Percentiles rank a stretch among this genome's conserved stretches.
Conservation (phyloP, 1,284 basidiomycete species). For the Microbotryum saponariae region DNA sequence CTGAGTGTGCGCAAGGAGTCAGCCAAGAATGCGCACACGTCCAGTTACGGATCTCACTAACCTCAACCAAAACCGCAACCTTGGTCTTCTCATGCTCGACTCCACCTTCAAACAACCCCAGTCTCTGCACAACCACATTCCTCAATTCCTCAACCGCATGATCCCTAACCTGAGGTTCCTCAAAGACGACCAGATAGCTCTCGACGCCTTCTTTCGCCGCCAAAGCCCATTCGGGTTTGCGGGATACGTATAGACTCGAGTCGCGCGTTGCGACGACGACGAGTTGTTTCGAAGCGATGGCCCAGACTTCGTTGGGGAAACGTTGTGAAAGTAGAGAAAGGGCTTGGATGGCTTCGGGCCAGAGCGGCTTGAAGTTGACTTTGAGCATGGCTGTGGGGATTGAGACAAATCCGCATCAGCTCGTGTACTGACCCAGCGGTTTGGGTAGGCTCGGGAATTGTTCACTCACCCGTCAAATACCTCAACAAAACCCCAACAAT, state of each 20-base stretch:
- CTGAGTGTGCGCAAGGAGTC: slow-evolving; percentile 42
- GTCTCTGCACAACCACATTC: slow-evolving; percentile 7
- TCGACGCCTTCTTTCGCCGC: background rate
- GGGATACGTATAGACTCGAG: slow-evolving; percentile 20
- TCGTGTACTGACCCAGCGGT: no score
- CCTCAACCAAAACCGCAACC: slow-evolving; percentile 11
- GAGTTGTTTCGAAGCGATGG: slow-evolving; percentile 47
- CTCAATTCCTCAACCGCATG: slow-evolving; percentile 24
- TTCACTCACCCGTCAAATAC: slow-evolving; percentile 46
- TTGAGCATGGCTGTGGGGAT: slow-evolving; percentile 62
- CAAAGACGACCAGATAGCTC: slow-evolving; percentile 27
- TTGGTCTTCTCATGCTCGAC: slow-evolving; percentile 9
- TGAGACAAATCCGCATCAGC: background rate
- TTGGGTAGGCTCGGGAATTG: no score
- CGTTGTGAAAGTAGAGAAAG: slow-evolving; percentile 54
- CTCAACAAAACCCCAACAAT: slow-evolving; percentile 30
- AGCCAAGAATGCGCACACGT: slow-evolving; percentile 28
- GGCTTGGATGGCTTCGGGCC: slow-evolving; percentile 66
- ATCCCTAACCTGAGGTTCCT: slow-evolving; percentile 35
- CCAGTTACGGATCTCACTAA: slow-evolving; percentile 7
- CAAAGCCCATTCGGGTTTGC: slow-evolving; percentile 27
- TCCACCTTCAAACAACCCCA: slow-evolving; percentile 15
- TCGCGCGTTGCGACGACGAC: slow-evolving; percentile 27
- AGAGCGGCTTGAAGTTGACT: slow-evolving; percentile 79
- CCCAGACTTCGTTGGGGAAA: slow-evolving; percentile 66